Conservation (phyloP, 1,139 yeast genomes). For the Pichia sp. region DNA sequence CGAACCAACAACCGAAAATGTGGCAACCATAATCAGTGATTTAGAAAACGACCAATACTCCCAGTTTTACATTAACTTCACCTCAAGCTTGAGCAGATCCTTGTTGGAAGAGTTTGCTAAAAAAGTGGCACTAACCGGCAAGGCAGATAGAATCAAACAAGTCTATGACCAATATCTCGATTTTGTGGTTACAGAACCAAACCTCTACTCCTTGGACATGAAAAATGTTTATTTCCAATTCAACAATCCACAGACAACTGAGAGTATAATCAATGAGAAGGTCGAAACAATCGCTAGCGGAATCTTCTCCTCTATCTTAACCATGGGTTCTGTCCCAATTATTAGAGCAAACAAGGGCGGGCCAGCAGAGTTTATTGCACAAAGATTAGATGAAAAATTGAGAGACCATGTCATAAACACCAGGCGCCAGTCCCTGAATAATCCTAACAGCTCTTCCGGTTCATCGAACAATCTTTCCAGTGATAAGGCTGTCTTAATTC, state of each 20-base stretch:
- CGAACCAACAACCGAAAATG: conserved; percentile 77
- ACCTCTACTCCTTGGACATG: conserved; percentile 75
- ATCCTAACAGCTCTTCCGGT: neutral
- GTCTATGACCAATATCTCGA: conserved; percentile 92
- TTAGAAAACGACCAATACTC: conserved; percentile 71
- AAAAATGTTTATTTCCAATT: conserved; percentile 61
- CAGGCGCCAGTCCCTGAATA: conserved; percentile 30
- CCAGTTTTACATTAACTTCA: conserved; percentile 77
- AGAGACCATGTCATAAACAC: conserved; percentile 82
- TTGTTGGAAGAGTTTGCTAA: conserved; percentile 86
- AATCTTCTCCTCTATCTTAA: conserved; percentile 70
- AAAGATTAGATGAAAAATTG: conserved; percentile 72
- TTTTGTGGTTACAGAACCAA: conserved; percentile 89
- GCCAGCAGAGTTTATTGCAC: conserved; percentile 92
- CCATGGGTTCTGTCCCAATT: conserved; percentile 77
- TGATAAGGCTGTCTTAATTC: conserved; percentile 73
- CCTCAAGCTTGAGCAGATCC: conserved; percentile 71
- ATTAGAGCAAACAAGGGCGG: conserved; percentile 90
- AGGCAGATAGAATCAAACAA: conserved; percentile 68
- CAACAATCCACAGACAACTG: conserved; percentile 67
- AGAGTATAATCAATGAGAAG: conserved; percentile 63
- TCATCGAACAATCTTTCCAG: conserved; percentile 24
- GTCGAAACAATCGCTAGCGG: conserved; percentile 77
- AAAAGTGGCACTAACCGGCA: conserved; percentile 67
- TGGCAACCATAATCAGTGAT: conserved; percentile 65